Conservation (phyloP, 2,329 filamentous ascomycete species). For the Alternaria alternata region DNA sequence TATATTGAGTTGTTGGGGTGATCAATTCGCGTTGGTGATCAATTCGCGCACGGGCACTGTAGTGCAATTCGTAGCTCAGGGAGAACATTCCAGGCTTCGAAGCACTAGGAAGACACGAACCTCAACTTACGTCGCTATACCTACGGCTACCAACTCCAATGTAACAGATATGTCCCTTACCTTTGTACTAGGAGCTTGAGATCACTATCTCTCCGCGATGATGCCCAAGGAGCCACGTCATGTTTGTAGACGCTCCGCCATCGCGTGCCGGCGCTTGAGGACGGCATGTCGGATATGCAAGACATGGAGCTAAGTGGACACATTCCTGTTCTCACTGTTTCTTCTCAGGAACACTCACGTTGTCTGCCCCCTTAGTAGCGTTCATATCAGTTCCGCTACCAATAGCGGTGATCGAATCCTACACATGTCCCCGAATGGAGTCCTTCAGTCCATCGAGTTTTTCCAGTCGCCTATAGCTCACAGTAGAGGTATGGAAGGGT, state of each 20-base stretch:
- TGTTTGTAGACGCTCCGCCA: background rate
- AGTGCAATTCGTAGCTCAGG: background rate
- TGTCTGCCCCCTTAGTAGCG: background rate
- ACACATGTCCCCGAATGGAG: background rate
- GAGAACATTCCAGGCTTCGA: conserved; percentile 1
- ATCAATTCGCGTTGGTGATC: no score
- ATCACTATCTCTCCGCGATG: background rate
- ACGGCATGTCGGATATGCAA: background rate
- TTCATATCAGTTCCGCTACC: background rate
- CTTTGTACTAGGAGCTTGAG: background rate
- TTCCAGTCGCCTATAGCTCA: background rate
- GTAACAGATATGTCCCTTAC: background rate
- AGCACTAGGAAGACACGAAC: background rate
- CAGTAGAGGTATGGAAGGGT: background rate
- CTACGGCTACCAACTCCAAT: background rate
- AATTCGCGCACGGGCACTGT: no score
- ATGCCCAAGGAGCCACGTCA: background rate
- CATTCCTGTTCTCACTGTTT: background rate
- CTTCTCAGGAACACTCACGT: background rate
- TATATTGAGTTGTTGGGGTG: no score
- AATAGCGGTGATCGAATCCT: background rate
- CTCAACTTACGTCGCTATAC: background rate
- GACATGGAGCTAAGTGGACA: background rate
- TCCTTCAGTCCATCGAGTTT: no score
- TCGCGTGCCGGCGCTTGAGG: background rate